Evolutionary conservation across 768 basidiomycete genomes (phyloP).

Genomic region (Chalciporus piperatus): DNA sequence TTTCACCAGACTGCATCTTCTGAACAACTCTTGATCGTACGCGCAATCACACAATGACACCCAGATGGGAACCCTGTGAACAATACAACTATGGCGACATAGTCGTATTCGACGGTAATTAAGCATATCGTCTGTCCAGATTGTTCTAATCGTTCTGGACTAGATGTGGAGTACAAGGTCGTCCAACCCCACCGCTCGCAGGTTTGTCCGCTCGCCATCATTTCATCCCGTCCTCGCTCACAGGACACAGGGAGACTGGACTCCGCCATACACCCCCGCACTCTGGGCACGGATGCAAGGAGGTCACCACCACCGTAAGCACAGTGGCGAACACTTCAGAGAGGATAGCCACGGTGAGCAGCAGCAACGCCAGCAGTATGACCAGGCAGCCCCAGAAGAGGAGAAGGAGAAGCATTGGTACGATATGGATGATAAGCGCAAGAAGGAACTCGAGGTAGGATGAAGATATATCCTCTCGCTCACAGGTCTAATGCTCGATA

Average conservation of each 20-base stretch:
- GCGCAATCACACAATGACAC: constrained; percentile 34
- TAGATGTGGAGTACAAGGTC: constrained; percentile 59
- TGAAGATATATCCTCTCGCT: not conserved
- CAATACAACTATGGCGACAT: constrained; percentile 52
- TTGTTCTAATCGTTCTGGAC: constrained; percentile 11
- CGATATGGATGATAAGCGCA: constrained; percentile 50
- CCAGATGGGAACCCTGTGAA: constrained; percentile 61
- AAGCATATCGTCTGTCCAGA: not conserved
- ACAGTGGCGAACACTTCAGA: too few relatives aligned
- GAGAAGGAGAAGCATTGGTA: constrained; percentile 56
- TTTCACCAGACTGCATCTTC: constrained; percentile 1
- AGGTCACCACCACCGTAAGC: constrained; percentile 17
- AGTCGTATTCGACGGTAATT: constrained; percentile 54
- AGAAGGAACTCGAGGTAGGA: constrained; percentile 55
- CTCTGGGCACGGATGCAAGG: constrained; percentile 60
- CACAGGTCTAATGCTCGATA: constrained; percentile 26
- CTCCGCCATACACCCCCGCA: constrained; percentile 58
- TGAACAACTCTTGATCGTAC: constrained; percentile 5
- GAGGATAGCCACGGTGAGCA: constrained; percentile 22
- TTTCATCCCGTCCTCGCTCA: constrained; percentile 3
- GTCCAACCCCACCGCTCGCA: constrained; percentile 71
- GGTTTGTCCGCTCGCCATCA: constrained; percentile 33
- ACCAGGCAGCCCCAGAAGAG: constrained; percentile 36
- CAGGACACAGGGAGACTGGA: constrained; percentile 57
- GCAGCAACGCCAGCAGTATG: constrained; percentile 26